Evolutionary conservation across 495 filamentous ascomycete species (phyloP), one percentile per base, ranked within the genome.

Genomic region (Friedmanniomyces simplex): DNA sequence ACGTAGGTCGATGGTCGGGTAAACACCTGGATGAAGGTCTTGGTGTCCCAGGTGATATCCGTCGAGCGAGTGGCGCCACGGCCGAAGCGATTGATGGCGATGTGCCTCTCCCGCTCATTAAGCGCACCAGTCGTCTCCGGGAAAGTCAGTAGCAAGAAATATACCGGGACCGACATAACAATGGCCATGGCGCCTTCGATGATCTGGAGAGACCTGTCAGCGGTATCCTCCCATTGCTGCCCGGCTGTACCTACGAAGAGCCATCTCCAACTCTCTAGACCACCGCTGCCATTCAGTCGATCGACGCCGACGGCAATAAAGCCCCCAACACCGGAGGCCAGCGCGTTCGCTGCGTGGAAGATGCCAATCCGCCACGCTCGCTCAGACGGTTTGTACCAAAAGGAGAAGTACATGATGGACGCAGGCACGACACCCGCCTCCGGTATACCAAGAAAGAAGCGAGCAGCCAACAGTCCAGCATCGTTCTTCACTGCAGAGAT

Each of bases 81-180:
- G 30, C 55, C 50, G 49, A 63, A 54, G 39, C 55, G 41, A 50
- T 59, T 54, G 34, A 58, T 59, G 12, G 55, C 55, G 42, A 59
- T 45, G 50, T 63, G 37, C n/a, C 53, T 24, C 24, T 62, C 54
- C 11, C 59, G 53, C 11, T 62, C 59, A 1, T 54, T 50, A 24
- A 57, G 48, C 12, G 54, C 54, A 14, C 30, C 20, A 13, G 59
- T 50, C 12, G 46, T 36, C 24, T 57, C 54, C 0, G 54, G 54
- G 36, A 47, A 57, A 22, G 54, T 57, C 22, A 57, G 34, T 21
- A 57, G 54, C 11, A 47, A 25, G 10, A 57, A 39, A 28, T 49
- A 57, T 14, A 57, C 16, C n/a, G 48, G 45, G 5, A 49, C 26
- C 32, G 43, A 2, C 7, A 57, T 20, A 11, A 37, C 26, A 39